Base-by-base conservation (phyloP, 2,329 filamentous ascomycete species). In the Colletotrichum agaves region DNA sequence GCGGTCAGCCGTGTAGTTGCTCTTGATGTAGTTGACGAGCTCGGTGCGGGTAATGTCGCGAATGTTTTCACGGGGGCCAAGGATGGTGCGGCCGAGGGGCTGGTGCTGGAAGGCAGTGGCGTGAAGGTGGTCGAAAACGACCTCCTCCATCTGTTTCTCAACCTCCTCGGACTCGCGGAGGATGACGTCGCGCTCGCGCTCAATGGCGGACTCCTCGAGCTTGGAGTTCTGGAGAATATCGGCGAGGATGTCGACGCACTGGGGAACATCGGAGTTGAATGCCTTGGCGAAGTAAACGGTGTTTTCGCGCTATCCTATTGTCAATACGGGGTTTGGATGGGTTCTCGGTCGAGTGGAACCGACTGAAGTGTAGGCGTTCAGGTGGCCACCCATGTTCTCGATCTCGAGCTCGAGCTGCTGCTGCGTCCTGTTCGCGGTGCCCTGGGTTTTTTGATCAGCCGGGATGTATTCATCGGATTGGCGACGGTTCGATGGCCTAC, bases 271-370 rank as follows among this genome's bases (percentile, higher is more conserved):
- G 83, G 92, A 90, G 87, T 99, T 99, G 88, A 99, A 97, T 72
- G 95, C 91, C 87, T 98, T 98, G 83, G 96, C 96, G 83, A 98
- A 99, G 89, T 99, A 99, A 79, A 99, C 96, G 76, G 96, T 99
- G 89, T 98, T 98, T 84, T 99, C 96, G 82, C 96, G 93, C 94
- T 93, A 76, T 71, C 15, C 15, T 13, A 62, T 21, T 61, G 65
- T 70, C 50, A 70, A 60, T 55, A 35, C 23, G 55, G 43, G 35
- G 43, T 44, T 63, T 52, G 31, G 19, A 41, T 53, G 59, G 59
- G 53, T 12, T 21, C 57, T 49, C 61, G 65, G 61, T 60, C 55
- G 65, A 60, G 37, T 31, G 55, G 65, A 55, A 83, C 91, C 78
- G 90, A 98, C 94, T 86, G 95, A 98, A 77, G 96, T 99, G 87